Base-by-base conservation (phyloP, 2,329 filamentous ascomycete genomes). In the Didymella pomorum region DNA sequence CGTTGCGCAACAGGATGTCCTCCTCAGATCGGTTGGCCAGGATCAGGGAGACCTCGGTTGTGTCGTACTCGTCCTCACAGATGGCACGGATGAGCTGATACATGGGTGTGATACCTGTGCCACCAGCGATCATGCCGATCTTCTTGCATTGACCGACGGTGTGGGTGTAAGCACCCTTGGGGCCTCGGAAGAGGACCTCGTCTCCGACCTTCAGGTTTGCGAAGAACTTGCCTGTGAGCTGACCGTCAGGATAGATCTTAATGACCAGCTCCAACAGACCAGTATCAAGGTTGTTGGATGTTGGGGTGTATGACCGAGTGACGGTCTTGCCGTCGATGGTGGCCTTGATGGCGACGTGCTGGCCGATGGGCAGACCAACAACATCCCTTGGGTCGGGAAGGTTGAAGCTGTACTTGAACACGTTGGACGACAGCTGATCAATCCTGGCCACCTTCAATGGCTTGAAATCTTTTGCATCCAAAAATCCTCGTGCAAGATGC, bases 21-120 rank as follows among this genome's bases (percentile, higher is more conserved):
- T 78, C 79, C 63, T 87, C 85, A 0, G 79, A 79, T 1, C 82
- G 78, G 71, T 87, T 89, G 28, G 84, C 87, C 59, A 87, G 88
- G 28, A 89, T 72, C 4, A 89, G 75, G 43, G 78, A 83, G 41
- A 88, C 71, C 61, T 84, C 73, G 0, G 87, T 89, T 1, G 77
- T 79, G 60, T 89, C 87, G 7, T 72, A 75, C n/a, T 82, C 77
- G 52, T 88, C 83, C 66, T 88, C 86, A 66, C 85, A 87, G 55
- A 89, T 86, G 42, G 85, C 85, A 4, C 86, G 82, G 66, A 89
- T 87, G 7, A 89, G 72, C 67, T 89, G 86, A 69, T 81, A 86
- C 82, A 86, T 84, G 3, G 84, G 84, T 1, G 84, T 83, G 58
- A 84, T 83, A 12, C 82, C 82, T 47, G 80, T 80, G 20, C 81